These are phyloP conservation scores for Tylopilus sp. DNA, from an alignment of 768 basidiomycete species.

Conservation along the genomic window DNA sequence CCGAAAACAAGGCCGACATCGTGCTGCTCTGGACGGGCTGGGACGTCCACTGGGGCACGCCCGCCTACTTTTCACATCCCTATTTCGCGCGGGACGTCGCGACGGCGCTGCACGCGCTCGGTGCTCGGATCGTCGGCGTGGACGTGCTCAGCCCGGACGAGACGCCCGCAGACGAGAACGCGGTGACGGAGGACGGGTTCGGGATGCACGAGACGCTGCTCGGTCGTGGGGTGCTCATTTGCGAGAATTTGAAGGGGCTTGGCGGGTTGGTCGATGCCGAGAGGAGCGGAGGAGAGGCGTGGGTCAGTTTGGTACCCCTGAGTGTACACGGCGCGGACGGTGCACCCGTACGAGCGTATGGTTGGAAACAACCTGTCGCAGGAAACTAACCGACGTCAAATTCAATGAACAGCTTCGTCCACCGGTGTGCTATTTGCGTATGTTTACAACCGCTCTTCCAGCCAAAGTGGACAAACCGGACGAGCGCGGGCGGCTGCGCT, in stretches of 20 bases:
- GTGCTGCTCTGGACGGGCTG: constrained; percentile 68
- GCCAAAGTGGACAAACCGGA: constrained; percentile 9
- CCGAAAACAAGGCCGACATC: constrained; percentile 32
- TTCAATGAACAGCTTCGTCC: no score
- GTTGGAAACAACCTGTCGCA: constrained; percentile 34
- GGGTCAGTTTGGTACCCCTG: constrained; percentile 58
- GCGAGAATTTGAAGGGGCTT: constrained; percentile 65
- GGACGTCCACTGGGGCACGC: constrained; percentile 51
- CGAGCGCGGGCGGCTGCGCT: not conserved
- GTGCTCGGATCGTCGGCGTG: constrained; percentile 56
- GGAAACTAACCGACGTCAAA: no score
- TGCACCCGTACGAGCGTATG: constrained; percentile 70
- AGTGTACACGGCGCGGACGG: constrained; percentile 60
- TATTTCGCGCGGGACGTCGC: constrained; percentile 57
- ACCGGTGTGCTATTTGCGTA: constrained; percentile 15
- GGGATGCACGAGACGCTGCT: constrained; percentile 58
- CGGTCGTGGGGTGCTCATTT: constrained; percentile 60
- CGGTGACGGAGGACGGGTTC: constrained; percentile 30
- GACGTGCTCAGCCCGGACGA: constrained; percentile 71
- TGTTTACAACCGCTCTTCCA: constrained; percentile 8
- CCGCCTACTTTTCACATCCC: constrained; percentile 59
- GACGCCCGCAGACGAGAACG: constrained; percentile 30
- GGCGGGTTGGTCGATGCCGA: constrained; percentile 34
- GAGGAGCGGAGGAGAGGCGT: constrained; percentile 26
- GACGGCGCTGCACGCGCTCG: constrained; percentile 42